These are phyloP conservation scores for Cruciata laevipes DNA, from an alignment of 257 asterid species.

Conservation along the genomic window DNA sequence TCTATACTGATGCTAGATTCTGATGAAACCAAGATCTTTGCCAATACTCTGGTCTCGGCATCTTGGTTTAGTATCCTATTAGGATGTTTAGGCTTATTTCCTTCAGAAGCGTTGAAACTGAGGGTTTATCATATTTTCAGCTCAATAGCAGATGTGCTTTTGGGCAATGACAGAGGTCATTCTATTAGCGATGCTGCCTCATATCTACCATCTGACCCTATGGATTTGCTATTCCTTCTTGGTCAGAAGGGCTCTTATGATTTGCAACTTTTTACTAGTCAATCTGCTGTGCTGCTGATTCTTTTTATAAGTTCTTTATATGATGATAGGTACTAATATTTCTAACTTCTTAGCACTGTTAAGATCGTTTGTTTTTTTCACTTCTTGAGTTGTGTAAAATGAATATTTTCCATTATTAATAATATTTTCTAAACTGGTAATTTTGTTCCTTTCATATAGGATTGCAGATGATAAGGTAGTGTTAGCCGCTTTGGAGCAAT, in stretches of 20 bases:
- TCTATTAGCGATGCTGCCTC: slow-evolving; percentile 57
- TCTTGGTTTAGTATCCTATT: slow-evolving; percentile 81
- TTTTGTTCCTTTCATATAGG: slow-evolving; percentile 28
- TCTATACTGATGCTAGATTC: slow-evolving; percentile 54
- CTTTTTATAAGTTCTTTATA: slow-evolving; percentile 66
- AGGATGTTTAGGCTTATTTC: slow-evolving; percentile 88
- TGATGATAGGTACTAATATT: slow-evolving; percentile 59
- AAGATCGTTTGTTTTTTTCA: slow-evolving; percentile 2
- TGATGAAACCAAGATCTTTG: slow-evolving; percentile 40
- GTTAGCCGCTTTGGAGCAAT: slow-evolving; percentile 89
- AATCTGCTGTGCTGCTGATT: slow-evolving; percentile 64
- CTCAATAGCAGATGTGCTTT: slow-evolving; percentile 52
- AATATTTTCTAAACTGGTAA: not conserved
- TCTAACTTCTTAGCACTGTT: slow-evolving; percentile 3
- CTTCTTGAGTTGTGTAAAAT: not conserved
- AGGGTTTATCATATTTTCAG: slow-evolving; percentile 60
- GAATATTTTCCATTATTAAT: slow-evolving; percentile 3
- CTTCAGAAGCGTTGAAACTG: slow-evolving; percentile 59
- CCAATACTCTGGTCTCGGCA: slow-evolving; percentile 50
- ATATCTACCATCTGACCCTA: slow-evolving; percentile 81
- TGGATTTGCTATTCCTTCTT: slow-evolving; percentile 76
- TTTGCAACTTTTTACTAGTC: slow-evolving; percentile 51
- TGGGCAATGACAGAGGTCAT: slow-evolving; percentile 62
- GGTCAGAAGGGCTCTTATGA: slow-evolving; percentile 70
- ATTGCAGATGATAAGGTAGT: slow-evolving; percentile 78